Evolutionary conservation across 192 early-diverging fungal genomes (phyloP).

Genomic region (Pecoramyces ruminantium): DNA sequence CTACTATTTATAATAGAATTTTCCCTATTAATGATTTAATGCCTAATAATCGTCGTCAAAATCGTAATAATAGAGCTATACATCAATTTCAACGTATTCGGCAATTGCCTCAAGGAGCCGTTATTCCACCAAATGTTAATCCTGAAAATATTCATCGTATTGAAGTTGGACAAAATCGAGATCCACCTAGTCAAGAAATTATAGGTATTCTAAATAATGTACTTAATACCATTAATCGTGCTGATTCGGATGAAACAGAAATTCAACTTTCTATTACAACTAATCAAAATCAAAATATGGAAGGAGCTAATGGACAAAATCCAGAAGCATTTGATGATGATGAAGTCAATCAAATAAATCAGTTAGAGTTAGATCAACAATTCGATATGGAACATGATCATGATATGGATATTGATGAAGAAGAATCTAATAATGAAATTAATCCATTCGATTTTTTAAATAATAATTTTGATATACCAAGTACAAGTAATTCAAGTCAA

Average conservation of each 20-base stretch:
- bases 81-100: neutral
- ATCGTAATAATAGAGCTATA: neutral
- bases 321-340: neutral
- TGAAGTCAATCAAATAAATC: neutral
- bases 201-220: neutral
- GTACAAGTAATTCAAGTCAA: too few species aligned
- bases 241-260: neutral
- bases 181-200: neutral
- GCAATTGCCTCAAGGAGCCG: neutral
- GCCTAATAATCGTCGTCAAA: neutral
- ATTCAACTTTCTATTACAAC: neutral
- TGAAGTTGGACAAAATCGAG: neutral
- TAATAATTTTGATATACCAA: too few species aligned
- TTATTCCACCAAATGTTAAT: neutral
- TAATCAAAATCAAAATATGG: neutral
- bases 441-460: neutral
- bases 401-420: neutral
- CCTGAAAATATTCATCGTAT: neutral
- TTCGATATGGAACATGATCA: neutral
- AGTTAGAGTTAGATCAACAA: neutral
- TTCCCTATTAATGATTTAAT: neutral
- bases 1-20: neutral
- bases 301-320: neutral
- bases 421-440: neutral
- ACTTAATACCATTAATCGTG: neutral